Evolutionary conservation across 441 rosid genomes (phyloP).

Genomic region (Francoa sonchifolia): DNA sequence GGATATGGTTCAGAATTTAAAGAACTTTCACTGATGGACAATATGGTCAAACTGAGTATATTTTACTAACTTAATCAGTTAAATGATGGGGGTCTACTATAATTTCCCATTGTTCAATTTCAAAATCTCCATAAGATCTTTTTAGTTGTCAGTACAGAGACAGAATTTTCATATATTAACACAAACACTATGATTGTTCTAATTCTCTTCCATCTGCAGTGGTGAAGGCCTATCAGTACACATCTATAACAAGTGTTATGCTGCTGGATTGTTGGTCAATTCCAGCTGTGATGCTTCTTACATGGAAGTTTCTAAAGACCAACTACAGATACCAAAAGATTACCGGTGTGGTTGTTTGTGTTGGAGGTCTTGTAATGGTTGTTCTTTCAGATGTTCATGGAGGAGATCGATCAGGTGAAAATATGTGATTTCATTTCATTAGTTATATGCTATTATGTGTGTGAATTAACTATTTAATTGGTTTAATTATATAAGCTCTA

Average conservation of each 20-base stretch:
- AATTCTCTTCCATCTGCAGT: slow-evolving; percentile 28
- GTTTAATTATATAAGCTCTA: too few species aligned
- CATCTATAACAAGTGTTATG: slow-evolving; percentile 86
- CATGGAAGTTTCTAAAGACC: slow-evolving; percentile 63
- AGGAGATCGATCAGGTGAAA: slow-evolving; percentile 58
- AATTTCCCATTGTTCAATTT: too few species aligned
- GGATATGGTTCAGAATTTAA: too few species aligned
- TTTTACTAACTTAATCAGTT: too few species aligned
- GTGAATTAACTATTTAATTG: not conserved
- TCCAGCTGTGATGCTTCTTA: slow-evolving; percentile 73
- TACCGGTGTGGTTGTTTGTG: slow-evolving; percentile 63
- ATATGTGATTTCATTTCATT: not conserved
- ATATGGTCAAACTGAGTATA: too few species aligned
- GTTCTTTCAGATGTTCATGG: slow-evolving; percentile 89
- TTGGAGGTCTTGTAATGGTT: slow-evolving; percentile 65
- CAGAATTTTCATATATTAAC: not conserved
- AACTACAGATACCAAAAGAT: slow-evolving; percentile 69
- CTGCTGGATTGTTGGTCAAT: slow-evolving; percentile 92
- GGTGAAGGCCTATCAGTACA: slow-evolving; percentile 90
- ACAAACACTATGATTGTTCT: slow-evolving; percentile 4
- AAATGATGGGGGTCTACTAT: too few species aligned
- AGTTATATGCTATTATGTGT: not conserved
- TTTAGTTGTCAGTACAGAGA: not conserved
- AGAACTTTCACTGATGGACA: too few species aligned
- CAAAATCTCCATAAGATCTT: not conserved